Percentiles rank a stretch among this genome's conserved stretches.
Conservation (phyloP, 331 rosid genomes). For the Quercus lobata region DNA sequence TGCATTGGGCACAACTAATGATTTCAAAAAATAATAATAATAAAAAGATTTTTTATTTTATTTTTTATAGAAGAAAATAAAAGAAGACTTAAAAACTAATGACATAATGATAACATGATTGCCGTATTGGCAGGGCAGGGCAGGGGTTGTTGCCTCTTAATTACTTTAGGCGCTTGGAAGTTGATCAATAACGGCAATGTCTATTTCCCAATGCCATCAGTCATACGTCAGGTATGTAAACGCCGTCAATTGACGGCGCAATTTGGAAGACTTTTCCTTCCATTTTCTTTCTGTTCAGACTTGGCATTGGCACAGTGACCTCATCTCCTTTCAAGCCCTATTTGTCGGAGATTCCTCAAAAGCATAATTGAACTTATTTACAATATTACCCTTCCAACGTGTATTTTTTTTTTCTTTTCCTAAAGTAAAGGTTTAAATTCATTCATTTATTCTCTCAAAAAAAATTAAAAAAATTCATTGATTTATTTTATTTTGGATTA, state of each 20-base stretch:
- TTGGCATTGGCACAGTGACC: conserved; percentile 12
- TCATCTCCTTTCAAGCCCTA: conserved; percentile 17
- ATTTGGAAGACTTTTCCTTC: background rate
- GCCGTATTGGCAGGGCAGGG: background rate
- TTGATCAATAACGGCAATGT: background rate
- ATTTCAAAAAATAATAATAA: too few species aligned
- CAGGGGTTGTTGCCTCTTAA: background rate
- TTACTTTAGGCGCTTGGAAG: background rate
- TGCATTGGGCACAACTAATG: too few species aligned
- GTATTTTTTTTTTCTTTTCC: background rate
- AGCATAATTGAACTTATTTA: background rate
- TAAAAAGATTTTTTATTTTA: too few species aligned
- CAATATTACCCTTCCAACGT: conserved; percentile 23
- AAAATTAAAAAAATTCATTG: too few species aligned
- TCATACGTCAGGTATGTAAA: background rate
- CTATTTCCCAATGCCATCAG: background rate
- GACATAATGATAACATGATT: background rate
- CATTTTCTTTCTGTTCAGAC: background rate
- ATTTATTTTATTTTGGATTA: too few species aligned
- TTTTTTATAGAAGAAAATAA: too few species aligned
- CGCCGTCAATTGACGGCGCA: background rate
- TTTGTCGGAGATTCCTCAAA: conserved; percentile 30
- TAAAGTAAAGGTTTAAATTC: too few species aligned
- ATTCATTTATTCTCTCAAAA: too few species aligned
- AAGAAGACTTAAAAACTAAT: background rate